phyloP scores from a whole-genome alignment of 208 protist genomes.

The Crithidia acanthocephali region DNA sequence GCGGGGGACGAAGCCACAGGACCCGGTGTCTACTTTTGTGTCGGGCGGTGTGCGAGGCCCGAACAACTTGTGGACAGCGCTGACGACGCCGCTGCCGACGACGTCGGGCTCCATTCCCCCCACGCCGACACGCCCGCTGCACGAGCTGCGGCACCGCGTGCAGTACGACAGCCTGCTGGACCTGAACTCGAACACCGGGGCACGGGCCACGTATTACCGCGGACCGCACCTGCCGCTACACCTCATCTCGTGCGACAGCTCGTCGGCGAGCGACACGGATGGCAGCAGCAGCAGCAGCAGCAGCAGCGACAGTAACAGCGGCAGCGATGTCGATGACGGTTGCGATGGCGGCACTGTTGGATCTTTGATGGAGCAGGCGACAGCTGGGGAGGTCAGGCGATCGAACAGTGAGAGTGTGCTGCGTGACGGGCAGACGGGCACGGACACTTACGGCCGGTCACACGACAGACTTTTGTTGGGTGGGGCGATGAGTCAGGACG shows the following conservation, averaged over 20 bases:
- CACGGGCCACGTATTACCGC: constrained; percentile 50
- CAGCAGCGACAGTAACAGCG: not conserved
- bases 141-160: constrained; percentile 23
- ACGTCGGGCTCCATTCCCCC: constrained; percentile 20
- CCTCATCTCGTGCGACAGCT: constrained; percentile 20
- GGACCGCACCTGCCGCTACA: constrained; percentile 44
- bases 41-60: constrained; percentile 19
- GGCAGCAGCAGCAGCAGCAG: too few species aligned
- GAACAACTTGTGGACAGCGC: constrained; percentile 19
- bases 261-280: constrained; percentile 5
- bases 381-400: too few species aligned
- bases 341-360: too few species aligned
- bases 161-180: constrained; percentile 41
- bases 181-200: constrained; percentile 49
- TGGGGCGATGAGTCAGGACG: not conserved
- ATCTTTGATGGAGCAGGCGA: too few species aligned
- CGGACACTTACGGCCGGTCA: too few species aligned
- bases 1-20: constrained; percentile 32
- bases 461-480: not conserved
- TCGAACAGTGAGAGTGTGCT: too few species aligned
- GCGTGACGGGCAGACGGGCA: too few species aligned
- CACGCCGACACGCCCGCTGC: constrained; percentile 22
- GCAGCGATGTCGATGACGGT: constrained; percentile 1
- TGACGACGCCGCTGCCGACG: constrained; percentile 29
- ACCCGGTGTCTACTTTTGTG: constrained; percentile 31